Evolutionary conservation across 2,329 filamentous ascomycete genomes (phyloP), one percentile per base, ranked within the genome.

Genomic region (Bipolaris sorokiniana): DNA sequence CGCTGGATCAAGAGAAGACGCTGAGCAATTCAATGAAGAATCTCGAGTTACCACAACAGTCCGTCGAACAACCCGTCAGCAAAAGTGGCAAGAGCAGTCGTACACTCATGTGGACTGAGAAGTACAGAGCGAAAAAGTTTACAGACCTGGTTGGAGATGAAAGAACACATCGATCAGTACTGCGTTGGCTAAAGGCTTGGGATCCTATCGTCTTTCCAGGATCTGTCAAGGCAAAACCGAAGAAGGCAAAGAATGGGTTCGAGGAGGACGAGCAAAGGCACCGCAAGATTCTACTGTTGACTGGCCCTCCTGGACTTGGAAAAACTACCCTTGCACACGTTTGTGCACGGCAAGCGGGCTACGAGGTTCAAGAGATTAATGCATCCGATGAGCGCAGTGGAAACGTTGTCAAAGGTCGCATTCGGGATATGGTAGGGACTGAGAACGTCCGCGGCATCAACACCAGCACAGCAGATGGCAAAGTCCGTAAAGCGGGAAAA

Each of bases 301-400:
- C 94, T 0, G 96, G 95, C 0, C 92, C 95, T 0, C 95, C 95
- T 0, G 95, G 95, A 1, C 81, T 99, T 10, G 95, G 95, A 26
- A 99, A 99, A 80, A 99, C 95, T 0, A 99, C 95, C 0, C 77
- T 99, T 46, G 95, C 95, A 1, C 95, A 99, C 76, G 95, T 99
- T 0, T 98, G 95, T 73, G 96, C 96, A 0, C 88, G 84, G 65
- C 95, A 99, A 77, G 95, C 95, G 5, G 95, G 95, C 0, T 99
- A 99, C 69, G 95, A 98, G 70, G 90, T 96, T 1, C 85, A 98
- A 72, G 95, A 99, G 74, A 96, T 99, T 78, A 99, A 99, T 69
- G 95, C 96, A 7, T 98, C 94, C 68, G 95, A 99, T 71, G 96
- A 99, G 72, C 85, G 95, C 68, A 97, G 92, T 71, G 84, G 86